A percentile compares a stretch with the other conserved stretches of the same genome.
These are phyloP conservation scores for Mucor circinelloides DNA, from an alignment of 371 early-diverging fungal species.

Conservation along the genomic window DNA sequence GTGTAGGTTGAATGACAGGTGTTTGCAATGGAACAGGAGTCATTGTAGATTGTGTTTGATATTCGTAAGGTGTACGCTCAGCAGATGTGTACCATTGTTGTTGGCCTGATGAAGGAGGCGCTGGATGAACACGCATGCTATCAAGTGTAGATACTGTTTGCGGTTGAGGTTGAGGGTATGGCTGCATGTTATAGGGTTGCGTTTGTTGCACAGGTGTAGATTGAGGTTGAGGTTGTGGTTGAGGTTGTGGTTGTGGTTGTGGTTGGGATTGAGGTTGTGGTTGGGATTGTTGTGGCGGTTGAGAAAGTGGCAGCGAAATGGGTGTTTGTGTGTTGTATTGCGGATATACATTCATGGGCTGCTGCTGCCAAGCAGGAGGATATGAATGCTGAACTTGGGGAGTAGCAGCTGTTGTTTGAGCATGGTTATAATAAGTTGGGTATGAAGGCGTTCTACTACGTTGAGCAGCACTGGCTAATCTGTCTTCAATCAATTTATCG, in stretches of 20 bases:
- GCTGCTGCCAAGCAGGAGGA: neutral
- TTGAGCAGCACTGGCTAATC: slow-evolving; percentile 46
- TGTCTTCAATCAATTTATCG: slow-evolving; percentile 76
- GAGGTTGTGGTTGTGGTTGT: slow-evolving; percentile 13
- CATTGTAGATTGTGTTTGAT: neutral
- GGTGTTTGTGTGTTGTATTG: neutral
- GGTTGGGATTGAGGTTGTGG: slow-evolving; percentile 4
- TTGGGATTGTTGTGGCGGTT: slow-evolving; percentile 5
- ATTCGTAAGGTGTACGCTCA: neutral
- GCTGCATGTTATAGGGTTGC: slow-evolving; percentile 2
- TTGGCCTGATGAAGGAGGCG: neutral
- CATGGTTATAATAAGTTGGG: neutral
- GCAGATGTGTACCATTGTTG: neutral
- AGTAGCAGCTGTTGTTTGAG: neutral
- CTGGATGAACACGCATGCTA: neutral
- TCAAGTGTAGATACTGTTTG: neutral
- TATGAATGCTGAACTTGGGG: neutral
- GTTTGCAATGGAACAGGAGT: neutral
- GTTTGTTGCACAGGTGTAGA: neutral
- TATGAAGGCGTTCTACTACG: slow-evolving; percentile 2
- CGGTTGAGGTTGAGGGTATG: too few relatives aligned
- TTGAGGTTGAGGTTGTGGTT: neutral
- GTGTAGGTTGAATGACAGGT: neutral
- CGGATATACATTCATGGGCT: neutral
- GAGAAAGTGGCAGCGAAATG: slow-evolving; percentile 12